Conservation (phyloP, 345 rosid species). For the Salix koriyanagi region DNA sequence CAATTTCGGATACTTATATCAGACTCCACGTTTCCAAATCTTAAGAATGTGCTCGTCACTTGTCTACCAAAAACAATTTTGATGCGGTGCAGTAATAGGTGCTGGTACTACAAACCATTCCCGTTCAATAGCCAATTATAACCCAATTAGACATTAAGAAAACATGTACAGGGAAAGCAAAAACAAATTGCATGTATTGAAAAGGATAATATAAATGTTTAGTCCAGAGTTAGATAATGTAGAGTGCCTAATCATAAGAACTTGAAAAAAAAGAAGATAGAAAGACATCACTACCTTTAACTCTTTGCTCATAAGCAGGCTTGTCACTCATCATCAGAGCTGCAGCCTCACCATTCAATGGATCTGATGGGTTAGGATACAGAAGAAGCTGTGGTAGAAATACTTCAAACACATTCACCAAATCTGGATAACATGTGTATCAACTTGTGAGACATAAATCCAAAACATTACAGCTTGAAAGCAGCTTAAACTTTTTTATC, state of each 20-base stretch:
- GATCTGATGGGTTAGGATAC: slow-evolving; percentile 93
- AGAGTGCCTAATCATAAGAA: not conserved
- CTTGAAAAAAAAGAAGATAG: not conserved
- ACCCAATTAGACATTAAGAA: not conserved
- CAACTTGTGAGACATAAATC: slow-evolving; percentile 12
- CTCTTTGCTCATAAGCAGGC: slow-evolving; percentile 52
- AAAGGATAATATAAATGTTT: not conserved
- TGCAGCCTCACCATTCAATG: slow-evolving; percentile 98
- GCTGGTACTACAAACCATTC: not conserved
- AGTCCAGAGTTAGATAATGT: not conserved
- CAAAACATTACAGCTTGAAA: not conserved
- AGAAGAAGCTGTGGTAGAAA: slow-evolving; percentile 96
- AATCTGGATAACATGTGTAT: slow-evolving; percentile 42
- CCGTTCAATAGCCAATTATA: not conserved
- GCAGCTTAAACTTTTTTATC: not conserved
- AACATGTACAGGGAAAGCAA: not conserved
- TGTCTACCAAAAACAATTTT: not conserved
- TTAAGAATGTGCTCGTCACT: not conserved
- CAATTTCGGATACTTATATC: not conserved
- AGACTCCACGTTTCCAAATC: not conserved
- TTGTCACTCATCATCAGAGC: slow-evolving; percentile 51
- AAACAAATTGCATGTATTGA: not conserved
- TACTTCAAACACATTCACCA: slow-evolving; percentile 90
- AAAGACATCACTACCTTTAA: slow-evolving; percentile 39
- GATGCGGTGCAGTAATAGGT: not conserved